Conservation (phyloP, 2,329 filamentous ascomycete genomes). For the Beauveria varroae region DNA sequence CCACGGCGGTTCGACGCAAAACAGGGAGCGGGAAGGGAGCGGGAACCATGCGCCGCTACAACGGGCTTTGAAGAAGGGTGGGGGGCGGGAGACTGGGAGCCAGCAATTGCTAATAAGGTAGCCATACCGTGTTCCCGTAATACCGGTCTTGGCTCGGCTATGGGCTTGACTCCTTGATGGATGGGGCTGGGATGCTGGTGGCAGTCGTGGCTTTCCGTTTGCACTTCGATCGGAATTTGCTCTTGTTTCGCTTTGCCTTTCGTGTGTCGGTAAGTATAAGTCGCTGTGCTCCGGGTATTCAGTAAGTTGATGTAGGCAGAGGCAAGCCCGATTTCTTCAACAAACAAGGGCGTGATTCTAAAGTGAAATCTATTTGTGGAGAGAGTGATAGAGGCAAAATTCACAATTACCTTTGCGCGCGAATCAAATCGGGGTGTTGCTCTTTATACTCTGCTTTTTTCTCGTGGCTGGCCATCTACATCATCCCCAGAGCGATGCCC, state of each 20-base stretch:
- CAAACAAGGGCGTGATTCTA: not conserved
- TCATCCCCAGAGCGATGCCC: not conserved
- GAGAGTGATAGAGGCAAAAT: conserved; percentile 1
- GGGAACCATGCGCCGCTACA: conserved; percentile 8
- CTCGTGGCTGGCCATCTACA: not conserved
- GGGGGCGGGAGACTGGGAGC: not conserved
- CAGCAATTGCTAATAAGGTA: not conserved
- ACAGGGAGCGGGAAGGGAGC: conserved; percentile 4
- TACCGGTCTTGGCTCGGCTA: not conserved
- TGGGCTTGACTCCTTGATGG: no score
- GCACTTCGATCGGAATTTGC: not conserved
- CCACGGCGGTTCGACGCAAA: conserved; percentile 2
- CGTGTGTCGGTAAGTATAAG: not conserved
- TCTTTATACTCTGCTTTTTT: conserved; percentile 5
- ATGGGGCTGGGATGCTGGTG: not conserved
- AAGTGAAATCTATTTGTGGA: not conserved
- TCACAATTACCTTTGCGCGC: conserved; percentile 1
- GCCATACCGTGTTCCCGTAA: not conserved
- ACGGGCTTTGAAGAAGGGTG: not conserved
- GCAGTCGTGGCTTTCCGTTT: not conserved
- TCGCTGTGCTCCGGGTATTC: not conserved
- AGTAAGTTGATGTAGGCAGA: not conserved
- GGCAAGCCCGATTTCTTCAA: not conserved
- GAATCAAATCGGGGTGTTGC: conserved; percentile 8
- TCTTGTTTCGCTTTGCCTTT: not conserved